Base-by-base conservation (phyloP, 441 rosid genomes). In the Mallotus japonicus region DNA sequence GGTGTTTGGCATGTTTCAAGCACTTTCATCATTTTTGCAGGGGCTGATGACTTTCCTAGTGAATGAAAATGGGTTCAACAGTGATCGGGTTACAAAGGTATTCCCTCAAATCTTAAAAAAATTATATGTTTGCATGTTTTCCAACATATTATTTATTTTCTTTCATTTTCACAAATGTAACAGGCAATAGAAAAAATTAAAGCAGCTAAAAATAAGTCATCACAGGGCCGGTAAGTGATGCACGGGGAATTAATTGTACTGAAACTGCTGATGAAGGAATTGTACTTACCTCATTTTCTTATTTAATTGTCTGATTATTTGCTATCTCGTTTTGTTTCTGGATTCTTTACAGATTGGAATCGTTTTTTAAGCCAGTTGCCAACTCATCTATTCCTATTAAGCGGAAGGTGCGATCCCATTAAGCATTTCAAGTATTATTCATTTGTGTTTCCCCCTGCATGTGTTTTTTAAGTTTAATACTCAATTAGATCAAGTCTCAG, bases 111-210 rank as follows among this genome's bases (percentile, higher is more conserved):
- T 57, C 8, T 32, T 62, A 37, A 20, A 57, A 24, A 65, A 24
- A 68, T 37, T 37, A 15, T 63, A 34, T 37, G 24, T 67, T 34
- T 64, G 58, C 64, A 42, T 40, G 60, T 54, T 69, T 70, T 69
- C 47, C 67, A 70, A 51, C 44, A 42, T 47, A 47, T 24, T 72
- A 64, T 67, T 59, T 59, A n/a, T 53, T 75, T 75, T 8, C 62
- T 50, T 63, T 40, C 20, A 32, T 67, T 72, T 66, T 65, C 69
- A 10, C 34, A 71, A 24, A 58, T 75, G 55, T 74, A 54, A 54
- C 82, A 95, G 99, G 99, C 95, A 5, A 78, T 90, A 72, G 99
- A 95, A 83, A 95, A 95, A 79, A 90, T 95, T 55, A 95, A 92
- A 82, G 82, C 88, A 19, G 98, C 99, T 24, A 95, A 92, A 89